Base-by-base conservation (phyloP, 2,329 filamentous ascomycete genomes). In the Pseudopithomyces maydicus region DNA sequence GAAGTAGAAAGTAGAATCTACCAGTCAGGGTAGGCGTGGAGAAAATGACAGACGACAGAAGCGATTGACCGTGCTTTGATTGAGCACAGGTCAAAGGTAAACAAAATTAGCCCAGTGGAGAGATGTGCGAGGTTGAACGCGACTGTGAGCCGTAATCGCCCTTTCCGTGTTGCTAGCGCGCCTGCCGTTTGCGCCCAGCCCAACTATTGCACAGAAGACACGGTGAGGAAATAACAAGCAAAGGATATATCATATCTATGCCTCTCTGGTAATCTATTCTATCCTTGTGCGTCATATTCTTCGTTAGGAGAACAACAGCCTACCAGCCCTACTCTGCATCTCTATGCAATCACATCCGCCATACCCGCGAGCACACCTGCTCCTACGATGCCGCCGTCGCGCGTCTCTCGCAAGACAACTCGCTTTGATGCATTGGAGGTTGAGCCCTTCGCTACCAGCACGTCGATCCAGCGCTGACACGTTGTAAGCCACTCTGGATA, bases 401-500 rank as follows among this genome's bases (percentile, higher is more conserved):
- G 76, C 20, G 82, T 81, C 67, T 84, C 82, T 43, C 78, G 77
- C 38, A 84, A 66, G 39, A 84, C 81, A 1, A 84, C 79, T 29
- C 77, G 78, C 60, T 82, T 83, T 7, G 61, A 59, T 1, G 38
- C 45, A 55, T 75, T 74, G 6, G 74, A 75, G 1, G 35, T 43
- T 12, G 68, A 75, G 26, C 79, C 80, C 39, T 78, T 75, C 35
- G 79, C 78, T 19, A 84, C 78, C 14, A 84, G 71, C 4, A 77
- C 74, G 58, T 91, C 86, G 48, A 93, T 81, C 68, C 90, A 90
- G 14, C 76, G 68, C 72, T 92, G 89, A 62, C 88, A 91, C 65
- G 89, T 88, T 43, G 79, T 76, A 41, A 90, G 79, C 74, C 91
- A 92, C 64, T 90, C 84, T 46, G 90, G 90, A 67, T 92, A 92